phyloP scores from a whole-genome alignment of 192 early-diverging fungal species.

The Backusella liffmaniae region DNA sequence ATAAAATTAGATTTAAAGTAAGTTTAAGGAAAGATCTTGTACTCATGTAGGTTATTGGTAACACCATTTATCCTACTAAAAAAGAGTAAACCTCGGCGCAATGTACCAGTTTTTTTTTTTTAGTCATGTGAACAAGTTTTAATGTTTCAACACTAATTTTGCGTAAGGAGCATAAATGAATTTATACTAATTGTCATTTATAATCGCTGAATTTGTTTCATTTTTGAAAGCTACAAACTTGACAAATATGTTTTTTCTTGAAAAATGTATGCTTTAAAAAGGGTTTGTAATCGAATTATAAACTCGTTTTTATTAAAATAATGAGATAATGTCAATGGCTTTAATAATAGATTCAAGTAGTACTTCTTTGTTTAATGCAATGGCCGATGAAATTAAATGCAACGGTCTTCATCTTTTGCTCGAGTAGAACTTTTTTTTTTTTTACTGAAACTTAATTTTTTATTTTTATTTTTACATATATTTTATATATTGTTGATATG shows the following conservation, averaged over 20 bases:
- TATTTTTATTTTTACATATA: not conserved
- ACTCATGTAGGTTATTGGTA: not conserved
- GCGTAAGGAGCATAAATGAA: not conserved
- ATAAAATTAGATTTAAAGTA: not conserved
- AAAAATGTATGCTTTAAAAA: no score
- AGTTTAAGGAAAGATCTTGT: conserved; percentile 1
- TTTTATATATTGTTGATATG: not conserved
- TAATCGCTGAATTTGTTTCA: no score
- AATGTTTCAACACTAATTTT: not conserved
- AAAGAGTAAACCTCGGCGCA: not conserved
- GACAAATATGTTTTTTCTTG: no score
- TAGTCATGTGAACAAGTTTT: not conserved
- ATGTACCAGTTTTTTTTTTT: not conserved
- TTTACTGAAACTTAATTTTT: not conserved
- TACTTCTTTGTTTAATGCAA: no score
- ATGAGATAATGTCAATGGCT: no score
- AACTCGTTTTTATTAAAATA: no score
- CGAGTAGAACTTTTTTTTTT: not conserved
- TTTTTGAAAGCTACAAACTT: no score
- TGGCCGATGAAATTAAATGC: no score
- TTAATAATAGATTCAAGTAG: no score
- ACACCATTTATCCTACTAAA: not conserved
- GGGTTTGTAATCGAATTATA: no score
- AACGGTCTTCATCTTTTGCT: no score
- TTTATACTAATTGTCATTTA: no score